Evolutionary conservation across 768 basidiomycete species (phyloP).

Genomic region (Phylloporus sp.): DNA sequence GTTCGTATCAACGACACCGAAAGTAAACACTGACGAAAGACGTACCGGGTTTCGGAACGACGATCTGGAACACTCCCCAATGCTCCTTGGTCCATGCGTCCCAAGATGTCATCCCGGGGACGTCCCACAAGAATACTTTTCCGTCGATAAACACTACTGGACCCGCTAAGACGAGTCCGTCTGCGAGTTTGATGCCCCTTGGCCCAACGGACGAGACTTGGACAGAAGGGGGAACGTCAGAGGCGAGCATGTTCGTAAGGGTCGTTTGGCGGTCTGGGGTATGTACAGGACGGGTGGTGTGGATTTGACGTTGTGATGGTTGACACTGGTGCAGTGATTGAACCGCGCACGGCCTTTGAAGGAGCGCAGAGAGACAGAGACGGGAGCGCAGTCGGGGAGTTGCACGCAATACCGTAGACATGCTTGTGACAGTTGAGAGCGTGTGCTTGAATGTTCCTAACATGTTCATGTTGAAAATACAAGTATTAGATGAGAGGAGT

Average conservation of each 20-base stretch:
- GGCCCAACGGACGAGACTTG: constrained; percentile 65
- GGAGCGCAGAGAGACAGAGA: neutral
- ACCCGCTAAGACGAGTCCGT: constrained; percentile 73
- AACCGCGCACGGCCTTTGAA: neutral
- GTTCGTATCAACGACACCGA: neutral
- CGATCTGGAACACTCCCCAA: constrained; percentile 77
- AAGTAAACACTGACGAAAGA: constrained; percentile 19
- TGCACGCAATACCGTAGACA: neutral
- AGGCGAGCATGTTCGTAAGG: constrained; percentile 71
- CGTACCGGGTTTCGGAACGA: constrained; percentile 82
- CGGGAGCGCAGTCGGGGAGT: neutral
- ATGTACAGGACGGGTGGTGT: constrained; percentile 8
- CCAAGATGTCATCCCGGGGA: constrained; percentile 53
- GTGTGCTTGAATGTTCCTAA: too few species aligned
- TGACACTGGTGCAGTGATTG: neutral
- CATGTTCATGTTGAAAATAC: neutral
- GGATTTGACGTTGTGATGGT: constrained; percentile 8
- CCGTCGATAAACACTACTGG: constrained; percentile 85
- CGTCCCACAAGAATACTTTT: constrained; percentile 88
- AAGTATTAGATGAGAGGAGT: too few species aligned
- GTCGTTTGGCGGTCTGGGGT: constrained; percentile 24
- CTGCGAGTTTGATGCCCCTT: constrained; percentile 65
- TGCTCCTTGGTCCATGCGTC: constrained; percentile 68
- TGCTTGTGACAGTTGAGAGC: too few species aligned
- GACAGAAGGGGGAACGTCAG: constrained; percentile 63